Base-by-base conservation (phyloP, 2,329 filamentous ascomycete species). In the Penicillium sp. region DNA sequence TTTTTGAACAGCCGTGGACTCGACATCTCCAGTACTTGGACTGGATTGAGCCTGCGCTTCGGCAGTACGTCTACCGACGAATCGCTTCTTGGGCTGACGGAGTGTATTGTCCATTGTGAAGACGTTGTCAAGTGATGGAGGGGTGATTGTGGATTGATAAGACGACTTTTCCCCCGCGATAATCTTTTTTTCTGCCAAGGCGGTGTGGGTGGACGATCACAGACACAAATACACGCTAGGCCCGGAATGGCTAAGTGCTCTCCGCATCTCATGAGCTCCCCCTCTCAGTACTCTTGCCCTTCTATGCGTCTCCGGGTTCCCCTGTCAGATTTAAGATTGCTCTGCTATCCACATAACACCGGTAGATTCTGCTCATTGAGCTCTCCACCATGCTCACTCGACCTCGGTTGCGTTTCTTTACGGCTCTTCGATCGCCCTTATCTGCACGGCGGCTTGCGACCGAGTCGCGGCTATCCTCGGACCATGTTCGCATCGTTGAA, bases 71-170 rank as follows among this genome's bases (percentile, higher is more conserved):
- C 91, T 83, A 27, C 94, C 94, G 18, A 99, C 88, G 64, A 99
- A 99, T 55, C 93, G 85, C 75, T 93, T 92, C 79, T 90, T 96
- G 22, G 94, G 94, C 67, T 93, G 89, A 80, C 81, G 72, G 75
- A 79, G 58, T 11, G 49, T 51, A 26, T 20, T 35, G 12, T 51
- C 49, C 49, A 51, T 51, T 44, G 12, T 33, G 18, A 3, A 22
- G 11, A 8, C 3, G 12, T 4, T 50, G 43, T 25, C 7, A 18
- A 6, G 2, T 29, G 27, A 23, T 47, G 33, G 46, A 49, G 46
- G 46, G 46, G 46, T 20, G 29, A 44, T 27, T 14, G 12, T 18
- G 33, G 31, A 48, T 48, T 18, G 37, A 49, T 37, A 35, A 49
- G 46, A 49, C 31, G 43, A 45, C 27, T 49, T 49, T 47, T 47